Percentiles rank a stretch among this genome's conserved stretches.
These are phyloP conservation scores for Nemania sp. DNA, from an alignment of 2,329 filamentous ascomycete species.

Conservation along the genomic window DNA sequence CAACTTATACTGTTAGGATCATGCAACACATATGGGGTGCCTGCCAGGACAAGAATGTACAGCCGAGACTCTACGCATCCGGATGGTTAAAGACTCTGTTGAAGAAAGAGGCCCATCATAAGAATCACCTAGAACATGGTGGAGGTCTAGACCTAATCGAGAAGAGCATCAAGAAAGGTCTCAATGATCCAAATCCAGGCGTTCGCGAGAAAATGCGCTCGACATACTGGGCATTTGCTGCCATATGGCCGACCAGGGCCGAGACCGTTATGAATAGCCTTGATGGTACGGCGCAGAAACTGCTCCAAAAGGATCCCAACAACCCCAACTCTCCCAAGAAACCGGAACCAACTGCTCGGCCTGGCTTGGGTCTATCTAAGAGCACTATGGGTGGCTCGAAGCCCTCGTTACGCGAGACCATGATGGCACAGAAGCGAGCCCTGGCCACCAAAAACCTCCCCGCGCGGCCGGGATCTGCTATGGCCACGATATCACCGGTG, in stretches of 20 bases:
- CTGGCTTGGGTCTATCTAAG: conserved; percentile 64
- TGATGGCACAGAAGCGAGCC: conserved; percentile 79
- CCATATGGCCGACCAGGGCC: conserved; percentile 76
- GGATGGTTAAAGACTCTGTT: conserved; percentile 85
- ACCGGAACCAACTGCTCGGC: conserved; percentile 54
- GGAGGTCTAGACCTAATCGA: conserved; percentile 83
- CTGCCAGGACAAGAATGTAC: conserved; percentile 90
- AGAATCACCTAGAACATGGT: conserved; percentile 78
- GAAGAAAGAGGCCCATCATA: conserved; percentile 76
- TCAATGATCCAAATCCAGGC: conserved; percentile 86
- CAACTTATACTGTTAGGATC: conserved; percentile 77
- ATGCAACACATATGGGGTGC: conserved; percentile 84
- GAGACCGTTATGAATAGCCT: conserved; percentile 78
- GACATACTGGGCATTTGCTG: conserved; percentile 83
- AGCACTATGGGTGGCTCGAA: conserved; percentile 62
- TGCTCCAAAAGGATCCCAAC: conserved; percentile 79
- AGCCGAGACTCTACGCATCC: conserved; percentile 76
- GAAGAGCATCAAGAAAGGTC: conserved; percentile 84
- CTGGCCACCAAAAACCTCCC: conserved; percentile 57
- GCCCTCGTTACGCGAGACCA: conserved; percentile 76
- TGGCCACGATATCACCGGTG: conserved; percentile 62
- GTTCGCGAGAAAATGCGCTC: conserved; percentile 84
- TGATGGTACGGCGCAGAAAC: conserved; percentile 75
- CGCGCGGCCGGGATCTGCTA: conserved; percentile 63
- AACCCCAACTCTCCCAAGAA: conserved; percentile 74